Percentiles rank a stretch among this genome's conserved stretches.
Conservation (phyloP, 331 rosid species). For the Cydonia oblonga region DNA sequence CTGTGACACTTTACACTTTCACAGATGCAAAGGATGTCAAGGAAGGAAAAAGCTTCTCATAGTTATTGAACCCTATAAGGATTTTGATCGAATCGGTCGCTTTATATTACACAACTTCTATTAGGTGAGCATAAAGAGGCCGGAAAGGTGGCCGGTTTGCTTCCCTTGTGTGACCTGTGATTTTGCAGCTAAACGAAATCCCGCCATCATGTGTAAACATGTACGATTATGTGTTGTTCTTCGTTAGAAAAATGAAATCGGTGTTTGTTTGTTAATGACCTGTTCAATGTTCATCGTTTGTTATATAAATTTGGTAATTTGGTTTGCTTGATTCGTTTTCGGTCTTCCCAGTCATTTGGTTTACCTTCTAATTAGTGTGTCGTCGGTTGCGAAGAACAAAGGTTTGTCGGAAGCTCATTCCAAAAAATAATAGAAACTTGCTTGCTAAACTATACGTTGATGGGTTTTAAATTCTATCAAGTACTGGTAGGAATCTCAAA, state of each 20-base stretch:
- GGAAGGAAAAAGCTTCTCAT: background rate
- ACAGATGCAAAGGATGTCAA: background rate
- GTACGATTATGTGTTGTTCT: conserved; percentile 13
- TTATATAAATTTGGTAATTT: background rate
- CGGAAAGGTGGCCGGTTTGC: conserved; percentile 6
- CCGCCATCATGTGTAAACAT: background rate
- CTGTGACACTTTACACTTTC: conserved; percentile 11
- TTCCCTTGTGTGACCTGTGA: conserved; percentile 4
- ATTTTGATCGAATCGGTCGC: conserved; percentile 8
- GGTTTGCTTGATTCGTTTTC: conserved; percentile 2
- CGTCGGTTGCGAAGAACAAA: conserved; percentile 14
- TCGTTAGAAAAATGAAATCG: background rate
- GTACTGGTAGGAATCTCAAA: background rate
- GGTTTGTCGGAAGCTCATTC: conserved; percentile 22
- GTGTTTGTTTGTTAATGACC: background rate
- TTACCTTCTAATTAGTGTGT: conserved; percentile 5
- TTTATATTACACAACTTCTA: conserved; percentile 21
- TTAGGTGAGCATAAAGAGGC: conserved; percentile 26
- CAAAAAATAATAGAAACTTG: background rate
- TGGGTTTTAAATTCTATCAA: background rate
- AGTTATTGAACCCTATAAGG: conserved; percentile 5
- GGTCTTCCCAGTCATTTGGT: background rate
- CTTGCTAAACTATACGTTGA: background rate
- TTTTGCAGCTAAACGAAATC: conserved; percentile 20
- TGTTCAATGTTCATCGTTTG: background rate